Percentiles rank a stretch among this genome's conserved stretches.
phyloP scores from a whole-genome alignment of 116 monocot genomes.

The Trichopus zeylanicus region DNA sequence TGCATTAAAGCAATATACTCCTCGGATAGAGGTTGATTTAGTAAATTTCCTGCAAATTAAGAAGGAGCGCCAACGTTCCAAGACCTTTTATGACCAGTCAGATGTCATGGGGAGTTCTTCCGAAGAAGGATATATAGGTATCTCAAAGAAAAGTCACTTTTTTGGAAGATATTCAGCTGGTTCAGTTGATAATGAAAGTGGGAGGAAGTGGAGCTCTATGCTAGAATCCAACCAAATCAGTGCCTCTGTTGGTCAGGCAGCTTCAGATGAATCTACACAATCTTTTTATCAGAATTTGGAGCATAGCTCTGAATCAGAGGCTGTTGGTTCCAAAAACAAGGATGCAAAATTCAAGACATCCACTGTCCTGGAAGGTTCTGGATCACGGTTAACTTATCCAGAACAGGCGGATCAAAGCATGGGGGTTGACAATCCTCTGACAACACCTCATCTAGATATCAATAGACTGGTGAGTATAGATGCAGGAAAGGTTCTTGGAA shows the following conservation, averaged over 20 bases:
- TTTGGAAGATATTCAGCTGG: conserved; percentile 70
- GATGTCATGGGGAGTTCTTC: conserved; percentile 80
- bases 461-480: conserved; percentile 32
- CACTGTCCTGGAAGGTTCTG: conserved; percentile 16
- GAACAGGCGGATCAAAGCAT: conserved; percentile 32
- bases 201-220: conserved; percentile 60
- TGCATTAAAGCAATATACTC: conserved; percentile 89
- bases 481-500: conserved; percentile 23
- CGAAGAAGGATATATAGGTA: conserved; percentile 67
- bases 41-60: conserved; percentile 89
- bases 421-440: conserved; percentile 38
- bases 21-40: conserved; percentile 95
- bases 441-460: conserved; percentile 47
- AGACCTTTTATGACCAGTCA: conserved; percentile 77
- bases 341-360: conserved; percentile 23
- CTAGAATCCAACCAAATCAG: conserved; percentile 46
- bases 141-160: conserved; percentile 55
- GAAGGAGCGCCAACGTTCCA: conserved; percentile 81
- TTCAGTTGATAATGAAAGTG: conserved; percentile 65
- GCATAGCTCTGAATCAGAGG: conserved; percentile 25
- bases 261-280: conserved; percentile 41
- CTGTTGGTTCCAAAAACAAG: conserved; percentile 21
- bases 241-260: conserved; percentile 23
- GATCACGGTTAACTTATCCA: conserved; percentile 14
- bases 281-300: conserved; percentile 28